These are phyloP conservation scores for Paecilomyces variotii DNA, from an alignment of 2,329 filamentous ascomycete genomes.

Conservation along the genomic window DNA sequence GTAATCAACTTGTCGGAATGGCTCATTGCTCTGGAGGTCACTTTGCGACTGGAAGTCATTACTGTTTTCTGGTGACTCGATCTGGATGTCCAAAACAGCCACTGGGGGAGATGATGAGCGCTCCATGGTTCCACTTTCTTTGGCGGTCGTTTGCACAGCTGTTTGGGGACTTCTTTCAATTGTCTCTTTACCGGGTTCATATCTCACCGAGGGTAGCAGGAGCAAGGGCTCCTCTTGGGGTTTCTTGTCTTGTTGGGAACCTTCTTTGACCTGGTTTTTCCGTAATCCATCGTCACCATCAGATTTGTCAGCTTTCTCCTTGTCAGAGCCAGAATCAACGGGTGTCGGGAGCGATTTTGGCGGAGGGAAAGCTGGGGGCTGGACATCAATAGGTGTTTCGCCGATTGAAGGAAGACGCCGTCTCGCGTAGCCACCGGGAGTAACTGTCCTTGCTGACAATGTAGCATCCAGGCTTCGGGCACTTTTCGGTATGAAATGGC, in stretches of 20 bases:
- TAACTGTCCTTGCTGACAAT: constrained; percentile 56
- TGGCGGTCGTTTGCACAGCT: constrained; percentile 60
- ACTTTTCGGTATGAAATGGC: constrained; percentile 48
- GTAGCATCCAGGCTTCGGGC: constrained; percentile 64
- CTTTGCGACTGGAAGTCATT: constrained; percentile 62
- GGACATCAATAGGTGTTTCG: constrained; percentile 52
- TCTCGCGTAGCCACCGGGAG: constrained; percentile 52
- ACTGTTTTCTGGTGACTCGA: constrained; percentile 51
- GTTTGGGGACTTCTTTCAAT: constrained; percentile 47
- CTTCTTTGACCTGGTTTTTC: constrained; percentile 18
- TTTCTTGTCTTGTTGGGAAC: not conserved
- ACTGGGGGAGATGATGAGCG: constrained; percentile 61
- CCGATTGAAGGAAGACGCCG: constrained; percentile 71
- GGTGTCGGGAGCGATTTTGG: constrained; percentile 36
- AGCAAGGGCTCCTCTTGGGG: constrained; percentile 24
- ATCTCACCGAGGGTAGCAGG: constrained; percentile 37
- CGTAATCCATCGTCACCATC: constrained; percentile 16
- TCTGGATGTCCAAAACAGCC: constrained; percentile 54
- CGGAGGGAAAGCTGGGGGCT: constrained; percentile 34
- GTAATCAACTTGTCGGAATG: constrained; percentile 43
- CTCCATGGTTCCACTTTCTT: constrained; percentile 48
- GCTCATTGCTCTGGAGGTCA: constrained; percentile 44
- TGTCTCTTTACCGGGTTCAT: constrained; percentile 34
- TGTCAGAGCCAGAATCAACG: constrained; percentile 42
- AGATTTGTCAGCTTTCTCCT: constrained; percentile 30